phyloP scores from a whole-genome alignment of 2,329 filamentous ascomycete species.

The Trichocomaceae sp. region DNA sequence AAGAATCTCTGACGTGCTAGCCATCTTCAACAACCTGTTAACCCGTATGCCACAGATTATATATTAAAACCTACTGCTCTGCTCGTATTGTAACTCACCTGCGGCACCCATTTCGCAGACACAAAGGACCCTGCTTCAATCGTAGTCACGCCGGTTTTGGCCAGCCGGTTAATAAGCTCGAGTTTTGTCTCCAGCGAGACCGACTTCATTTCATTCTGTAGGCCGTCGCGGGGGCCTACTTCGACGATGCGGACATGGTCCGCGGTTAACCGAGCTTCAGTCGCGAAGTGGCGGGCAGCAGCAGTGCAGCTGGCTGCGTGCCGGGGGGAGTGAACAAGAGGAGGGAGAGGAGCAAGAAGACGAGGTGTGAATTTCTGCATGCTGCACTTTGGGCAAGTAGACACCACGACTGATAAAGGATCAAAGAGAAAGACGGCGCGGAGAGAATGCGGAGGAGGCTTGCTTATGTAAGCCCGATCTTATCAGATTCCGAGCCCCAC shows the following conservation, averaged over 20 bases:
- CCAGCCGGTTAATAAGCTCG: constrained; percentile 43
- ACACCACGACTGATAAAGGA: no score
- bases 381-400: no score
- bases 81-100: constrained; percentile 38
- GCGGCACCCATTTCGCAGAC: constrained; percentile 49
- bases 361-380: constrained; percentile 25
- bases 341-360: no score
- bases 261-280: constrained; percentile 37
- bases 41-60: no score
- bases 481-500: no score
- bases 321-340: constrained; percentile 16
- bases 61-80: no score
- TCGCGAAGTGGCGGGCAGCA: constrained; percentile 28
- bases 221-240: constrained; percentile 48
- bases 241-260: constrained; percentile 49
- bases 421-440: no score
- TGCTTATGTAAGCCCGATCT: no score
- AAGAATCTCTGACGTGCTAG: constrained; percentile 56
- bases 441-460: no score
- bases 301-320: neutral
- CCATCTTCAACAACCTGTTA: constrained; percentile 48
- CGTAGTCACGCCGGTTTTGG: constrained; percentile 43
- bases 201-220: constrained; percentile 48
- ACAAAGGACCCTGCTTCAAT: constrained; percentile 51
- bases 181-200: constrained; percentile 46